Evolutionary conservation across 1,139 yeast genomes (phyloP).

Genomic region (Protomyces arabidopsidicola): DNA sequence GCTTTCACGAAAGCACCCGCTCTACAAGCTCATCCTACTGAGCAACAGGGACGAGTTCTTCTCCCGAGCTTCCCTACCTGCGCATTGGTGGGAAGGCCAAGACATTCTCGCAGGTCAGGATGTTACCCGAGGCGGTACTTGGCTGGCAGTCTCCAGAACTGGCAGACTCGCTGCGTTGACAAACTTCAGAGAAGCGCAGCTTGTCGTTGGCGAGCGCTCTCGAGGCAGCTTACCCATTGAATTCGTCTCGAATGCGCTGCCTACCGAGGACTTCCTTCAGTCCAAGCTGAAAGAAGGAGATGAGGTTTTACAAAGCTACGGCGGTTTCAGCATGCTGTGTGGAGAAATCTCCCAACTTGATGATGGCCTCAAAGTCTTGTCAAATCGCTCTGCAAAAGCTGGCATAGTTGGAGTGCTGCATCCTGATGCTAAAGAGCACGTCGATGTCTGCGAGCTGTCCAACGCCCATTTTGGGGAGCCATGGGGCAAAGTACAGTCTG

Average conservation of each 20-base stretch:
- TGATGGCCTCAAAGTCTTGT: constrained; percentile 39
- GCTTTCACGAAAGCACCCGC: constrained; percentile 29
- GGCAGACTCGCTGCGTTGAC: constrained; percentile 72
- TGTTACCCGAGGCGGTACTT: constrained; percentile 78
- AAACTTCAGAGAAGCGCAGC: constrained; percentile 53
- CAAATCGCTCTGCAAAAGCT: constrained; percentile 34
- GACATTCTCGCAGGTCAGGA: constrained; percentile 68
- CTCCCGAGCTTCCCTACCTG: constrained; percentile 63
- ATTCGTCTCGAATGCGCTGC: constrained; percentile 42
- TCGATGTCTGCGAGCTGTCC: constrained; percentile 53
- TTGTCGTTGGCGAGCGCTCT: constrained; percentile 43
- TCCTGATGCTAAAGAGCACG: neutral
- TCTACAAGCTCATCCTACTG: constrained; percentile 56
- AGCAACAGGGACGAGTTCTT: constrained; percentile 86
- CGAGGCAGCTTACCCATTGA: constrained; percentile 77
- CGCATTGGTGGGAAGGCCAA: constrained; percentile 48
- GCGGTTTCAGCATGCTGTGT: constrained; percentile 78
- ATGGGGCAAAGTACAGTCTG: constrained; percentile 67
- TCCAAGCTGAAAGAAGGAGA: constrained; percentile 41
- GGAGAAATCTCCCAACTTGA: constrained; percentile 48
- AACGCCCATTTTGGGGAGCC: constrained; percentile 60
- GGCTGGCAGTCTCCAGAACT: constrained; percentile 69
- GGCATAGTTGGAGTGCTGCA: neutral
- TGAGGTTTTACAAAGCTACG: constrained; percentile 41
- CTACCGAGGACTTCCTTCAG: constrained; percentile 46